These are phyloP conservation scores for Acanthamoeba castellanii DNA, from an alignment of 208 protist genomes.

Conservation along the genomic window DNA sequence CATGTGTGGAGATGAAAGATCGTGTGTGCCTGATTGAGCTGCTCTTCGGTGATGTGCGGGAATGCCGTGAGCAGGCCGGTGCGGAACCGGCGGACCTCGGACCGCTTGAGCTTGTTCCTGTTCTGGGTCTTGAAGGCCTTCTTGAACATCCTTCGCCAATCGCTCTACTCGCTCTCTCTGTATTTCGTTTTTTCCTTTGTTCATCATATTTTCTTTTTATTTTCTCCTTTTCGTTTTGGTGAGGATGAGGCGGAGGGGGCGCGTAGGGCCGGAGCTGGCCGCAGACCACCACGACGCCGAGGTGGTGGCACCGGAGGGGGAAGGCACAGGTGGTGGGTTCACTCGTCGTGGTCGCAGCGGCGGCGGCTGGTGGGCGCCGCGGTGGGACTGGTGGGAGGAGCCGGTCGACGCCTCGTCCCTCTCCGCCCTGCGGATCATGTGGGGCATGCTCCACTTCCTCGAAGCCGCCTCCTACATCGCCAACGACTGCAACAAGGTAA, in stretches of 20 bases:
- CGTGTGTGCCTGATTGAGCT: background rate
- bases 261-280: too few species aligned
- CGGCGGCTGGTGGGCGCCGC: background rate
- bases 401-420: slow-evolving; percentile 3
- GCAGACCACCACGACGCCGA: too few species aligned
- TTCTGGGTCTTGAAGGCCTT: slow-evolving; percentile 51
- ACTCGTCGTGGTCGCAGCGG: too few species aligned
- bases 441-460: background rate
- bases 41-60: slow-evolving; percentile 57
- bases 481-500: background rate
- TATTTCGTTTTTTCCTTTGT: background rate
- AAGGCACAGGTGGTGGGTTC: too few species aligned
- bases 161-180: background rate
- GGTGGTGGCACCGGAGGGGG: too few species aligned
- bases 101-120: slow-evolving; percentile 16
- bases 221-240: too few species aligned
- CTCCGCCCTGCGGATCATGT: background rate
- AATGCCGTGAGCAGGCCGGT: background rate
- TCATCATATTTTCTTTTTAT: background rate
- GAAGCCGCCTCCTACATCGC: background rate
- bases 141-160: background rate
- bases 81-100: slow-evolving; percentile 13
- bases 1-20: background rate
- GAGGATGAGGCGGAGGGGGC: too few species aligned
- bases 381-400: background rate